A percentile compares a stretch with the other conserved stretches of the same genome.
These are phyloP conservation scores for Epichloe amarillans DNA, from an alignment of 2,329 filamentous ascomycete genomes.

Conservation along the genomic window DNA sequence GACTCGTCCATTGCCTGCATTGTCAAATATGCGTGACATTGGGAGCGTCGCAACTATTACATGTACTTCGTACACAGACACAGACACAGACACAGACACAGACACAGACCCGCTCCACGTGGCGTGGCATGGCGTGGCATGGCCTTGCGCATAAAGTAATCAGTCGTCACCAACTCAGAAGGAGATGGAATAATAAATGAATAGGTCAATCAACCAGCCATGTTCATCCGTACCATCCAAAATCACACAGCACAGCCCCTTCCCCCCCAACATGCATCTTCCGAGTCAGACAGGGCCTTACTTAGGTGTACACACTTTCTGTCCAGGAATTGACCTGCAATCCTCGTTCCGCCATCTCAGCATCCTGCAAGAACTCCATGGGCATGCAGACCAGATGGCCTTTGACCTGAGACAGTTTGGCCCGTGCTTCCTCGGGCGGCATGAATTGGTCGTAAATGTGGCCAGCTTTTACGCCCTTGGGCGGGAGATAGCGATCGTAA, in stretches of 20 bases:
- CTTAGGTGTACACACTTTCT: constrained; percentile 69
- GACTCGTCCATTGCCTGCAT: background rate
- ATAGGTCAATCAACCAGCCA: background rate
- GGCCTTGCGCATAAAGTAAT: background rate
- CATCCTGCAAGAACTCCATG: constrained; percentile 72
- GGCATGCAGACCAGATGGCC: constrained; percentile 95
- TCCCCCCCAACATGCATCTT: background rate
- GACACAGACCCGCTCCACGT: background rate
- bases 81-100: no score
- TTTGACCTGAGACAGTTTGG: constrained; percentile 65
- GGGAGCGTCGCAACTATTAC: no score
- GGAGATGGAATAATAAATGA: background rate
- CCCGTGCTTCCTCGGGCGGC: constrained; percentile 56
- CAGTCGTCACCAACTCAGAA: no score
- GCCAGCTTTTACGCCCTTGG: constrained; percentile 61
- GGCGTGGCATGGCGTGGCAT: background rate
- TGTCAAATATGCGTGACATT: no score
- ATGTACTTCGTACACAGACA: no score
- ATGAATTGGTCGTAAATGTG: constrained; percentile 76
- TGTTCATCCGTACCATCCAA: background rate
- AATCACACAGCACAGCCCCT: background rate
- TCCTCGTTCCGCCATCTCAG: constrained; percentile 79
- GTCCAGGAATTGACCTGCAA: constrained; percentile 77
- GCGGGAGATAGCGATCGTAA: constrained; percentile 66
- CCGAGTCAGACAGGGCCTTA: no score